Evolutionary conservation across 2,329 filamentous ascomycete genomes (phyloP).

Genomic region (Trichoderma aggressivum): DNA sequence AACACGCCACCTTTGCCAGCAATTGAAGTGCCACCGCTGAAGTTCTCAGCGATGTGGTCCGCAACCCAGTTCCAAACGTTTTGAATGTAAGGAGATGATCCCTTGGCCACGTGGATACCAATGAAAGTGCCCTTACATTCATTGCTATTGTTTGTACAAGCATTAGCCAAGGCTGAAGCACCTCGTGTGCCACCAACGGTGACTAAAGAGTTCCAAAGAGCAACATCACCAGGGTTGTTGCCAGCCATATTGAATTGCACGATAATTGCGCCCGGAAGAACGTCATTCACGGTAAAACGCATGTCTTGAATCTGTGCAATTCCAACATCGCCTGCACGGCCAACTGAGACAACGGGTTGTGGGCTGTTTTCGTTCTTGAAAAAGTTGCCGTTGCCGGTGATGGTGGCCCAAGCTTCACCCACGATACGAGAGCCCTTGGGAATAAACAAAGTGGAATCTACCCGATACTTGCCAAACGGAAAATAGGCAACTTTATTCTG

Average conservation of each 20-base stretch:
- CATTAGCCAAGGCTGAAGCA: slow-evolving; percentile 36
- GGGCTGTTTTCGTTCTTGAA: slow-evolving; percentile 46
- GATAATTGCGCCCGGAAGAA: slow-evolving; percentile 39
- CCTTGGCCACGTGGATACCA: slow-evolving; percentile 46
- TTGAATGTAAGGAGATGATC: slow-evolving; percentile 25
- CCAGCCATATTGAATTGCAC: slow-evolving; percentile 51
- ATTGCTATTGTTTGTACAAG: slow-evolving; percentile 32
- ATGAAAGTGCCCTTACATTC: slow-evolving; percentile 47
- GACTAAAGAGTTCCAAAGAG: slow-evolving; percentile 46
- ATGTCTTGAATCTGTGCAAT: slow-evolving; percentile 51
- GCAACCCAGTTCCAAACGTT: slow-evolving; percentile 40
- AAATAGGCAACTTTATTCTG: slow-evolving; percentile 29
- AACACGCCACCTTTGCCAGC: slow-evolving; percentile 48
- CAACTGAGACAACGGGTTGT: slow-evolving; percentile 48
- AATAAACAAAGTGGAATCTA: slow-evolving; percentile 28
- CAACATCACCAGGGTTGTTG: slow-evolving; percentile 45
- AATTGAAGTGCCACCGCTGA: slow-evolving; percentile 45
- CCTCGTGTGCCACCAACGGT: slow-evolving; percentile 43
- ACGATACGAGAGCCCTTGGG: slow-evolving; percentile 46
- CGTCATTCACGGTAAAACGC: slow-evolving; percentile 47
- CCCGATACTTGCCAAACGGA: slow-evolving; percentile 29
- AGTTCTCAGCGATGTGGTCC: slow-evolving; percentile 48
- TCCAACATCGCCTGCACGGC: slow-evolving; percentile 47
- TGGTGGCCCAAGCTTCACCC: slow-evolving; percentile 53
- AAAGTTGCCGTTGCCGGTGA: slow-evolving; percentile 43